phyloP scores from a whole-genome alignment of 257 asterid species.

The Jacaranda copaia region DNA sequence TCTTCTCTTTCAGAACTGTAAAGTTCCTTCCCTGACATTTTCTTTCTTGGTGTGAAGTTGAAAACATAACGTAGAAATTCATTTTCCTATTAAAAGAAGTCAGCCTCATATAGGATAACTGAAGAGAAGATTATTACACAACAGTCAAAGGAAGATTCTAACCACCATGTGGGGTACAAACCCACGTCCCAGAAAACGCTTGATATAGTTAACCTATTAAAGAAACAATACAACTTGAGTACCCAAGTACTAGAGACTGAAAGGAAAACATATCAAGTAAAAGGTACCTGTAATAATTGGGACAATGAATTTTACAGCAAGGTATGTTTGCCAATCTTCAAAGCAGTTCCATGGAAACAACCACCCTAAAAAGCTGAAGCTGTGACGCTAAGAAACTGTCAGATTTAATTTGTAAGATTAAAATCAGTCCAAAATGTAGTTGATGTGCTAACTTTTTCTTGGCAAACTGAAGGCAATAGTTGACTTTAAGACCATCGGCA shows the following conservation, averaged over 20 bases:
- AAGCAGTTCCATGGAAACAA: slow-evolving; percentile 29
- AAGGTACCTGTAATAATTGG: slow-evolving; percentile 39
- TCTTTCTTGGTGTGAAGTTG: slow-evolving; percentile 39
- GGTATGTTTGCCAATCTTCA: slow-evolving; percentile 46
- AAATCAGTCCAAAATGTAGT: neutral
- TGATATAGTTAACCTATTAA: slow-evolving; percentile 37
- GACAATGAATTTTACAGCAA: slow-evolving; percentile 35
- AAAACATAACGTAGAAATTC: slow-evolving; percentile 45
- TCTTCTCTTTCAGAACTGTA: slow-evolving; percentile 42
- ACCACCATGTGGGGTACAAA: slow-evolving; percentile 47
- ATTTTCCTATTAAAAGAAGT: slow-evolving; percentile 29
- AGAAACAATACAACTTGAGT: neutral
- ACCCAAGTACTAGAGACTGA: slow-evolving; percentile 1
- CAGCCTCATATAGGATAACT: neutral
- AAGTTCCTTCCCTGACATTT: slow-evolving; percentile 25
- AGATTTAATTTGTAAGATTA: neutral
- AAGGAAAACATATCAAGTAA: neutral
- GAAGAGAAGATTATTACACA: neutral
- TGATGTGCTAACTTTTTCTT: slow-evolving; percentile 27
- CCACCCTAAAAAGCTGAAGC: slow-evolving; percentile 34
- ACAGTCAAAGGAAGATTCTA: neutral
- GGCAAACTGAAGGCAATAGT: slow-evolving; percentile 34
- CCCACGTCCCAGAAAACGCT: slow-evolving; percentile 38
- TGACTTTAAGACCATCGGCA: slow-evolving; percentile 26
- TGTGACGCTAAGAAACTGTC: too few relatives aligned